Evolutionary conservation across 768 basidiomycete species (phyloP), one percentile per base, ranked within the genome.

Genomic region (Tricholoma furcatifolium): DNA sequence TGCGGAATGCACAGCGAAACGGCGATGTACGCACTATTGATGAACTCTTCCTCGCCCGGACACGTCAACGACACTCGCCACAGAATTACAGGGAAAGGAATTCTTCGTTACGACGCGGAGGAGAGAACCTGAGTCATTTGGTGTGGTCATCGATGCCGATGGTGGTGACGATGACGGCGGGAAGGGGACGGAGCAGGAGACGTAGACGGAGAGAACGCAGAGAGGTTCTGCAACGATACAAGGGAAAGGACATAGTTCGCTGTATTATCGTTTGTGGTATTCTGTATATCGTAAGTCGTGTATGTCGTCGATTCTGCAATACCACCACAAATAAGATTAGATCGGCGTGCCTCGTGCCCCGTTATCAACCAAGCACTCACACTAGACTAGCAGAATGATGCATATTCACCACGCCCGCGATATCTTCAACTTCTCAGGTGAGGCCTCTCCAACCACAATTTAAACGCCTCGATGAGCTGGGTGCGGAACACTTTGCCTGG

Each of bases 231-330:
- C 65, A 87, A 94, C 0, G n/a, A n/a, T n/a, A 95, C 96, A 39
- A 93, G 81, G 64, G 98, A 99, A 65, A 96, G 98, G 24, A 94
- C 93, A 59, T 98, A 98, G 65, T 97, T 98, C 0, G 96, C 96
- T 0, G 88, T 85, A 66, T 99, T 99, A 27, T 27, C 0, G 96
- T 96, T 65, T 98, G 96, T 1, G 96, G 93, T 2, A 97, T 73
- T 1, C 96, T 96, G 60, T 96, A 99, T 57, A 99, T 95, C 72
- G 90, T 0, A 91, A 89, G 53, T 88, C 88, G 58, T 96, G 91
- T 35, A 97, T 95, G 66, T 97, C 94, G 64, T 97, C 94, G 53
- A 97, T 81, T 65, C 93, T 97, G 66, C 6, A 45, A 27, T 27
- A 27, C 7, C 15, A 20, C 11, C 34, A 35, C 15, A 35, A 35